These are phyloP conservation scores for Didymella exigua DNA, from an alignment of 2,329 filamentous ascomycete species.

Conservation along the genomic window DNA sequence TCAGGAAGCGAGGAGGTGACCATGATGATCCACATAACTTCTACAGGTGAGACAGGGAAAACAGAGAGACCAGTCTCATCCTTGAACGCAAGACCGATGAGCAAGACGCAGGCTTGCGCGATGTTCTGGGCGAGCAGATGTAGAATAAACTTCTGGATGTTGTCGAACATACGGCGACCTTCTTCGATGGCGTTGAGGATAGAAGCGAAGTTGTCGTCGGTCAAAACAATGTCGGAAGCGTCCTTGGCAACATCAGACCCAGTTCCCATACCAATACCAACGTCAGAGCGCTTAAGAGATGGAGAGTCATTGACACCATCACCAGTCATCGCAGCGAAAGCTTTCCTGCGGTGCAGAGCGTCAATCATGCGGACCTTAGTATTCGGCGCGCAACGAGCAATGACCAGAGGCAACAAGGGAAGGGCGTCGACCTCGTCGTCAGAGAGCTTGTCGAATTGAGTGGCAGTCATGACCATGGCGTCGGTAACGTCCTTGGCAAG, in stretches of 20 bases:
- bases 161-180: slow-evolving; percentile 54
- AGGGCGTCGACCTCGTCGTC: slow-evolving; percentile 51
- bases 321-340: slow-evolving; percentile 52
- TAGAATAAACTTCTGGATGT: slow-evolving; percentile 52
- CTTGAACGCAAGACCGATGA: slow-evolving; percentile 45
- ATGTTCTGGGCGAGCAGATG: slow-evolving; percentile 44
- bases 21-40: slow-evolving; percentile 50
- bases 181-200: slow-evolving; percentile 55
- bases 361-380: slow-evolving; percentile 55
- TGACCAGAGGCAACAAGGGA: slow-evolving; percentile 49
- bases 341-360: slow-evolving; percentile 50
- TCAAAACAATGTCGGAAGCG: slow-evolving; percentile 53
- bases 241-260: slow-evolving; percentile 54
- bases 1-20: slow-evolving; percentile 45
- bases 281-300: slow-evolving; percentile 53
- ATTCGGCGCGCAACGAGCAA: slow-evolving; percentile 52
- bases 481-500: slow-evolving; percentile 33
- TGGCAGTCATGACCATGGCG: slow-evolving; percentile 43
- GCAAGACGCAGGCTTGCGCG: slow-evolving; percentile 42
- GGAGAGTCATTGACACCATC: slow-evolving; percentile 55
- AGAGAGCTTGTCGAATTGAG: slow-evolving; percentile 51
- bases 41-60: slow-evolving; percentile 46
- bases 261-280: slow-evolving; percentile 55
- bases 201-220: slow-evolving; percentile 54
- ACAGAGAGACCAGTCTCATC: slow-evolving; percentile 41